Conservation (phyloP, 305 asterid genomes). For the Andrographis paniculata region DNA sequence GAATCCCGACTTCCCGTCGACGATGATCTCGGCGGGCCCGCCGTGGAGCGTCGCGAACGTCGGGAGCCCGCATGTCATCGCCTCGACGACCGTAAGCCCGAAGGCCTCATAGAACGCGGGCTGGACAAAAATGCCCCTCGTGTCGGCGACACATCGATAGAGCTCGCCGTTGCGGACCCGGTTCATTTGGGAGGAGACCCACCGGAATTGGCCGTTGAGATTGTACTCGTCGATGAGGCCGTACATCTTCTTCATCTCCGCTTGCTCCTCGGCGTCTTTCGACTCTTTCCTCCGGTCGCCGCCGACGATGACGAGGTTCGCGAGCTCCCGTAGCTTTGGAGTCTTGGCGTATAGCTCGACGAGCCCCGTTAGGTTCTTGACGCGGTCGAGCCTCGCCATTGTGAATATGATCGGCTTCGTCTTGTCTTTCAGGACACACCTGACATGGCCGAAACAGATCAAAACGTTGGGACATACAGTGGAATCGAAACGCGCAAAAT, state of each 20-base stretch:
- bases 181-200: conserved; percentile 60
- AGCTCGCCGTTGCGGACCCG: conserved; percentile 52
- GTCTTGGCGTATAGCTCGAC: conserved; percentile 49
- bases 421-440: conserved; percentile 46
- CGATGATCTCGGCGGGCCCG: conserved; percentile 53
- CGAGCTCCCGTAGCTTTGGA: conserved; percentile 37
- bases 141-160: conserved; percentile 53
- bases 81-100: conserved; percentile 46
- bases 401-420: conserved; percentile 51
- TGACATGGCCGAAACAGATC: conserved; percentile 10
- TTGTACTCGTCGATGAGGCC: conserved; percentile 32
- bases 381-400: conserved; percentile 57
- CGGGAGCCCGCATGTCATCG: conserved; percentile 48
- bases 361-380: conserved; percentile 48
- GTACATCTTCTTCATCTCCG: conserved; percentile 48
- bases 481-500: background rate
- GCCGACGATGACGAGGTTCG: conserved; percentile 48
- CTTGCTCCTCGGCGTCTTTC: conserved; percentile 48
- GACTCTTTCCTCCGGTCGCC: conserved; percentile 53
- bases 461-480: background rate
- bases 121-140: conserved; percentile 41
- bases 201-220: conserved; percentile 47
- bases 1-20: conserved; percentile 48
- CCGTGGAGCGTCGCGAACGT: conserved; percentile 45
- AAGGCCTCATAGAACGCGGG: conserved; percentile 58